These are phyloP conservation scores for Mollisiaceae sp. DNA, from an alignment of 2,329 filamentous ascomycete species.

Conservation along the genomic window DNA sequence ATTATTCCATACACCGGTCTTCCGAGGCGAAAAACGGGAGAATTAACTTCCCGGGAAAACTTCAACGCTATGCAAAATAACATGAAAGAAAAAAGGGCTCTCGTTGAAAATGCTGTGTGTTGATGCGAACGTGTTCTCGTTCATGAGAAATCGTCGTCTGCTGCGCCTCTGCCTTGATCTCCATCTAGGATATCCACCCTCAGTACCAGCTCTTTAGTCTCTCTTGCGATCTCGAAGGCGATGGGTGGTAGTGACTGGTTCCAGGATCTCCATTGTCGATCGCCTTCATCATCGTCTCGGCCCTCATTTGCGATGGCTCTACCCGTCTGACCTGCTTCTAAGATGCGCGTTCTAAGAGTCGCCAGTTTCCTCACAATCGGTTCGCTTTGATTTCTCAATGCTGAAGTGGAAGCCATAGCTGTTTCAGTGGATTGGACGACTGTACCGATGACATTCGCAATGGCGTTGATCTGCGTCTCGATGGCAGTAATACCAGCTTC, in stretches of 20 bases:
- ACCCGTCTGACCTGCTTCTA: constrained; percentile 66
- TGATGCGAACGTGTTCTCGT: constrained; percentile 9
- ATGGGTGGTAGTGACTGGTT: constrained; percentile 77
- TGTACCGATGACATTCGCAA: constrained; percentile 71
- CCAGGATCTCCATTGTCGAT: constrained; percentile 64
- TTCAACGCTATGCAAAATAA: constrained; percentile 12
- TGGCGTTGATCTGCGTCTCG: constrained; percentile 71
- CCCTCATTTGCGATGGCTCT: constrained; percentile 61
- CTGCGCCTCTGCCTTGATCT: constrained; percentile 28
- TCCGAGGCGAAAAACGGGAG: background rate
- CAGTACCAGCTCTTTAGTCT: constrained; percentile 75
- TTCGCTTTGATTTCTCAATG: constrained; percentile 54
- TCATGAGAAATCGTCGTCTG: constrained; percentile 41
- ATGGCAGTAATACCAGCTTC: constrained; percentile 69
- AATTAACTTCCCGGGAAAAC: background rate
- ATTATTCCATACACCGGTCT: background rate
- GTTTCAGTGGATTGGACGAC: constrained; percentile 70
- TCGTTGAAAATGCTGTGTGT: background rate
- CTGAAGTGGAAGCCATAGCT: constrained; percentile 54
- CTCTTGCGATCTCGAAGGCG: constrained; percentile 84
- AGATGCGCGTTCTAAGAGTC: constrained; percentile 67
- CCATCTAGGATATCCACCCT: constrained; percentile 48
- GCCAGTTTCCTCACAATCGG: constrained; percentile 62
- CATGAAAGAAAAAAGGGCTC: background rate
- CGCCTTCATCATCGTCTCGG: constrained; percentile 57